Evolutionary conservation across 441 rosid genomes (phyloP).

Genomic region (Capsella rubella): DNA sequence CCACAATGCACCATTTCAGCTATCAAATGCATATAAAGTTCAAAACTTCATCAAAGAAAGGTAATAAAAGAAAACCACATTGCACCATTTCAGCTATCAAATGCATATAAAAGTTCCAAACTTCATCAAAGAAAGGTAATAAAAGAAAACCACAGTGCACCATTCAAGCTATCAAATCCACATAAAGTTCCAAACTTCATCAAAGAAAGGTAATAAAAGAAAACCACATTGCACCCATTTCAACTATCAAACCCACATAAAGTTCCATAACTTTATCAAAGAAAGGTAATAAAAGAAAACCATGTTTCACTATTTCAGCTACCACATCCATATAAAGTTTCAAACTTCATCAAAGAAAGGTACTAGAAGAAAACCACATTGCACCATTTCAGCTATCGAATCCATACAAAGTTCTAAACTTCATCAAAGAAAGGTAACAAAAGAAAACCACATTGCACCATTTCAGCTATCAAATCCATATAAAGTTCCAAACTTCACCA

Average conservation of each 20-base stretch:
- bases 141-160: constrained; percentile 30
- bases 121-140: constrained; percentile 10
- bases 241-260: background rate
- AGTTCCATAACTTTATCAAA: constrained; percentile 23
- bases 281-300: background rate
- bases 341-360: constrained; percentile 10
- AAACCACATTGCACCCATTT: constrained; percentile 37
- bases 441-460: constrained; percentile 33
- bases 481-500: constrained; percentile 22
- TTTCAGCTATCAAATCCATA: background rate
- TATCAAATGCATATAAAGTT: background rate
- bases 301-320: constrained; percentile 11
- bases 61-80: constrained; percentile 33
- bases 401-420: background rate
- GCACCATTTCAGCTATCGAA: constrained; percentile 14
- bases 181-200: constrained; percentile 9
- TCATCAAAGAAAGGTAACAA: constrained; percentile 10
- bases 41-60: constrained; percentile 12
- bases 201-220: constrained; percentile 14
- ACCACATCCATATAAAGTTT: constrained; percentile 1
- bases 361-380: constrained; percentile 33
- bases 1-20: constrained; percentile 25
- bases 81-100: constrained; percentile 14
- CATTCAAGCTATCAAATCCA: background rate
- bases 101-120: constrained; percentile 2